Conservation (phyloP, 495 filamentous ascomycete genomes). For the Amorphotheca resinae region DNA sequence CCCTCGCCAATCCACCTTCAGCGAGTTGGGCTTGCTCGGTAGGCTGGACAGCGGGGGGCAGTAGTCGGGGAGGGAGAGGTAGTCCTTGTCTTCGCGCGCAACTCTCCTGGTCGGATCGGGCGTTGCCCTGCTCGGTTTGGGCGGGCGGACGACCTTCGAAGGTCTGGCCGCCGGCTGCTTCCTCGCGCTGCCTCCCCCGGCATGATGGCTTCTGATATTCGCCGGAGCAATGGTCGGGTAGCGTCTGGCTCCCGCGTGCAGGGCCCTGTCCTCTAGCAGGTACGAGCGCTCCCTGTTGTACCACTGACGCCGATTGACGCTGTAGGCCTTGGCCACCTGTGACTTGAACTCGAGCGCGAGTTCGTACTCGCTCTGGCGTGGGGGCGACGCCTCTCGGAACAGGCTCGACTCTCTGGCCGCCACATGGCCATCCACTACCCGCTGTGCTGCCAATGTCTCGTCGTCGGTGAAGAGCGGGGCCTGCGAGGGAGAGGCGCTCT, state of each 20-base stretch:
- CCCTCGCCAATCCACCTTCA: constrained; percentile 85
- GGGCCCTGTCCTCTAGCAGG: constrained; percentile 37
- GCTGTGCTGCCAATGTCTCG: constrained; percentile 25
- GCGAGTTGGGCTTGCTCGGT: constrained; percentile 42
- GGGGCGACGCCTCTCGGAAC: constrained; percentile 46
- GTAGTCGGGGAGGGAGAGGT: constrained; percentile 61
- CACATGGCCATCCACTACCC: constrained; percentile 54
- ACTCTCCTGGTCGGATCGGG: constrained; percentile 25
- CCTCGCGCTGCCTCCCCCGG: constrained; percentile 24
- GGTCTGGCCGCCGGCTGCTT: constrained; percentile 33
- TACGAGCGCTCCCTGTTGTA: constrained; percentile 49
- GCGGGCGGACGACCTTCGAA: constrained; percentile 11
- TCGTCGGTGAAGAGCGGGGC: constrained; percentile 43
- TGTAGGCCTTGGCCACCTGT: constrained; percentile 45
- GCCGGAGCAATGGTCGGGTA: constrained; percentile 32
- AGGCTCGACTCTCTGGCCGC: constrained; percentile 41
- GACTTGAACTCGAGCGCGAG: constrained; percentile 55
- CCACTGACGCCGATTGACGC: constrained; percentile 46
- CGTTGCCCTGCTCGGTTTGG: constrained; percentile 24
- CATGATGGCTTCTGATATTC: constrained; percentile 10
- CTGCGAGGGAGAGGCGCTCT: constrained; percentile 33
- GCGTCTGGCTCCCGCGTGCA: constrained; percentile 34
- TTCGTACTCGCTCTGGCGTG: constrained; percentile 56
- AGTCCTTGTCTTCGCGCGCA: constrained; percentile 75
- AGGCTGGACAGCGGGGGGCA: constrained; percentile 62